Conservation (phyloP, 257 asterid genomes). For the Gentiana straminea region DNA sequence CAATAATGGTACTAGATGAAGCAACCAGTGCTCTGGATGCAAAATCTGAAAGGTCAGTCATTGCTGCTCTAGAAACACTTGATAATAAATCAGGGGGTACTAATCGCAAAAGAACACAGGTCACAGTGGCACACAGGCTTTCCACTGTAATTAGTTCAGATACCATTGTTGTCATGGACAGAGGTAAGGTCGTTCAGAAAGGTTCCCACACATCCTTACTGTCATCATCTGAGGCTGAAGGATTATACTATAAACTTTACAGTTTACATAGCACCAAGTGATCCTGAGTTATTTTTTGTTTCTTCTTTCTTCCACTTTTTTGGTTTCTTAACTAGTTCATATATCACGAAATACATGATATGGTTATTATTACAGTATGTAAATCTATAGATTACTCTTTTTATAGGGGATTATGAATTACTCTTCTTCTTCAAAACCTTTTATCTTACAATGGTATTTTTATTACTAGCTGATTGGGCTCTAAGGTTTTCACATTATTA, state of each 20-base stretch:
- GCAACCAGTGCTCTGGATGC: conserved; percentile 88
- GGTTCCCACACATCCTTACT: conserved; percentile 47
- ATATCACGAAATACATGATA: too few relatives aligned
- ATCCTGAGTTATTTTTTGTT: not conserved
- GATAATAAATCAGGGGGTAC: too few relatives aligned
- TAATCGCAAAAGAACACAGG: conserved; percentile 16
- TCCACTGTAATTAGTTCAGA: conserved; percentile 61
- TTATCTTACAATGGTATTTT: too few relatives aligned
- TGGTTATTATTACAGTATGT: too few relatives aligned
- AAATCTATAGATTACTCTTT: too few relatives aligned
- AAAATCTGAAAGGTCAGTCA: conserved; percentile 59
- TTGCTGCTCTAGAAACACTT: conserved; percentile 32
- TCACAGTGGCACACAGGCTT: conserved; percentile 71
- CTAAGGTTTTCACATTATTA: too few relatives aligned
- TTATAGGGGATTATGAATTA: too few relatives aligned
- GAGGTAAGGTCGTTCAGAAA: conserved; percentile 60
- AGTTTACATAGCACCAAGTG: conserved; percentile 41
- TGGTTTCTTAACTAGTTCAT: too few relatives aligned
- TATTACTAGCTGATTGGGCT: too few relatives aligned
- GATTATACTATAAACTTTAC: conserved; percentile 48
- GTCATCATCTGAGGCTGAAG: conserved; percentile 30
- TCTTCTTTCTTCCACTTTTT: too few relatives aligned
- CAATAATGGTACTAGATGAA: conserved; percentile 63
- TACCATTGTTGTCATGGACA: conserved; percentile 57
- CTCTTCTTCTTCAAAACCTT: too few relatives aligned